Base-by-base conservation (phyloP, 2,329 filamentous ascomycete genomes). In the Arthrinium puccinioides region DNA sequence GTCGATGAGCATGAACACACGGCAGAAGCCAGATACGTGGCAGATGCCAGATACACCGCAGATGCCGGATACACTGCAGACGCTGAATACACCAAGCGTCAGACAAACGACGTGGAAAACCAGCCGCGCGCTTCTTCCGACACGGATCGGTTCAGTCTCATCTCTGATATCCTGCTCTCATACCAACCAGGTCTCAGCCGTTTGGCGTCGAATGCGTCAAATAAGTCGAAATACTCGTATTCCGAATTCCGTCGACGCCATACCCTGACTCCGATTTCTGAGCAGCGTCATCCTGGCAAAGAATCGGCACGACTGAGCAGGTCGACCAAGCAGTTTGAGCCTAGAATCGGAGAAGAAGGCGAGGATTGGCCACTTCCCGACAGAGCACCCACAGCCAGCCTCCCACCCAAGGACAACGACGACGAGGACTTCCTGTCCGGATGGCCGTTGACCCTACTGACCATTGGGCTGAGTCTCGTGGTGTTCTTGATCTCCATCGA, bases 401-500 rank as follows among this genome's bases (percentile, higher is more conserved):
- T n/a, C n/a, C n/a, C n/a, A n/a, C n/a, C n/a, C n/a, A n/a, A n/a
- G n/a, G n/a, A n/a, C n/a, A n/a, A 27, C 9, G 13, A 9, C 2
- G 15, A 27, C 25, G 10, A 14, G 13, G 15, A 27, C 25, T 27
- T n/a, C 25, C 25, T 27, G 25, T 6, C 25, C 7, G 49, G 49
- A 8, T 24, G 46, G 15, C 44, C 49, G 7, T 31, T 52, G 35
- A 9, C 42, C 20, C 32, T 51, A 32, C 48, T 52, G 21, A 46
- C 35, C 23, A 40, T 48, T 15, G 49, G 49, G 24, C 44, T 52
- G 25, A 48, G 45, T 21, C 38, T 52, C 29, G 49, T 52, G n/a
- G 45, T 49, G 33, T 51, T 52, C 39, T 33, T 52, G 21, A 52
- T 52, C 13, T 52, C 49, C 32, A 50, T 51, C 20, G 49, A 52